Evolutionary conservation across 2,329 filamentous ascomycete genomes (phyloP), one percentile per base, ranked within the genome.

Genomic region (Phoma herbarum): DNA sequence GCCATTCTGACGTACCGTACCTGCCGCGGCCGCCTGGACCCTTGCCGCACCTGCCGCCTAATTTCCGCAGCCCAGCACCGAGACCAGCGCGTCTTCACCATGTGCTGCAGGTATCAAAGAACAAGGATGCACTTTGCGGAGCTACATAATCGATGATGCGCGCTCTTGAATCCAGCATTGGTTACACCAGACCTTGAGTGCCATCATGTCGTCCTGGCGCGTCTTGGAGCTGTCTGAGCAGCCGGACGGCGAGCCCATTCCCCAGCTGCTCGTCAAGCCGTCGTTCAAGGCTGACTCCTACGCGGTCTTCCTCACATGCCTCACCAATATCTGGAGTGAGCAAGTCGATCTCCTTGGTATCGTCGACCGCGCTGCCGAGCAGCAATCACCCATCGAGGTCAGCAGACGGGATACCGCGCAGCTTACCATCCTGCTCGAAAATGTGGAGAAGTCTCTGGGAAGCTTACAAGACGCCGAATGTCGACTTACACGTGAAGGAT

Each of bases 261-360:
- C 89, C 11, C 79, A 83, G 35, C 81, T 93, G 8, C 80, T 93
- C 31, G 81, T 90, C 42, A 90, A 89, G 60, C 80, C 84, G 20
- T 70, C 75, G 26, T 87, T 90, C 68, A 78, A 78, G 5, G 50
- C 79, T 16, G 76, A 82, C 45, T 83, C 86, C 11, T 93, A 93
- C 77, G 82, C 79, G 2, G 73, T 93, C 26, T 82, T 86, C 57
- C 72, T 94, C 37, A 92, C 90, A 2, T 91, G 94, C 71, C 81
- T 93, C 59, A 87, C 85, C 70, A 85, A 88, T 64, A 79, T 93
- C n/a, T 95, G 91, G 91, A 78, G 80, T 25, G 90, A 93, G 76
- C 81, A 75, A 9, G 77, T 93, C 22, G 83, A 87, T 55, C 80
- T 86, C 22, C 81, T 80, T n/a, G 82, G 80, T 11, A 89, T 94